phyloP scores from a whole-genome alignment of 2,329 filamentous ascomycete genomes.

The Colletotrichum higginsianum region DNA sequence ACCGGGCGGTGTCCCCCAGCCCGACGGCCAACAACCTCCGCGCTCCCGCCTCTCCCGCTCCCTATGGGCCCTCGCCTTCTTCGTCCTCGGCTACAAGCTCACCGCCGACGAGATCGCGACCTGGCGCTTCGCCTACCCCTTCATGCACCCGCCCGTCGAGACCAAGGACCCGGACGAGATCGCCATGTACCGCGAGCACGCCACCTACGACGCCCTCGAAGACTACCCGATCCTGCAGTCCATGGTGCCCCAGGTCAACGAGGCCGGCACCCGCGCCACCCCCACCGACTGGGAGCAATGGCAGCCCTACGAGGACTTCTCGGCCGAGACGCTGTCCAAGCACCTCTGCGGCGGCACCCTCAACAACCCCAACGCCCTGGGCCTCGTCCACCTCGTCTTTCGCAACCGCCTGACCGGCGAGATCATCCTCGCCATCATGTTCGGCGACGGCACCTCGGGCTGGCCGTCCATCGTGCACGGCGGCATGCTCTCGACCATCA shows the following conservation, averaged over 20 bases:
- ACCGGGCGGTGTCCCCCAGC: background rate
- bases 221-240: constrained; percentile 13
- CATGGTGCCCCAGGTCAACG: constrained; percentile 8
- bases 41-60: constrained; percentile 29
- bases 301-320: constrained; percentile 31
- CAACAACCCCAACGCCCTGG: constrained; percentile 47
- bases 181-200: constrained; percentile 8
- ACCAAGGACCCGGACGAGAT: constrained; percentile 7
- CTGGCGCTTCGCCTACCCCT: constrained; percentile 28
- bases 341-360: constrained; percentile 54
- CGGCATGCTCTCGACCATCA: constrained; percentile 53
- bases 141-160: constrained; percentile 16
- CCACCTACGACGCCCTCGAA: constrained; percentile 8
- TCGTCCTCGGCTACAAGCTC: constrained; percentile 33
- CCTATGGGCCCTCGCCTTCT: constrained; percentile 37
- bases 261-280: background rate
- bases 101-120: constrained; percentile 18
- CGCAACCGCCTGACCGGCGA: constrained; percentile 46
- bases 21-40: background rate
- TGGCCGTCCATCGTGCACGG: constrained; percentile 54
- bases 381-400: constrained; percentile 55
- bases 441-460: constrained; percentile 53
- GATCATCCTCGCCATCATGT: constrained; percentile 50
- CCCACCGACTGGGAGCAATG: constrained; percentile 27
- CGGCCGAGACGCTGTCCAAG: constrained; percentile 43